Evolutionary conservation across 495 filamentous ascomycete genomes (phyloP), one percentile per base, ranked within the genome.

Genomic region (Neurospora sp.): DNA sequence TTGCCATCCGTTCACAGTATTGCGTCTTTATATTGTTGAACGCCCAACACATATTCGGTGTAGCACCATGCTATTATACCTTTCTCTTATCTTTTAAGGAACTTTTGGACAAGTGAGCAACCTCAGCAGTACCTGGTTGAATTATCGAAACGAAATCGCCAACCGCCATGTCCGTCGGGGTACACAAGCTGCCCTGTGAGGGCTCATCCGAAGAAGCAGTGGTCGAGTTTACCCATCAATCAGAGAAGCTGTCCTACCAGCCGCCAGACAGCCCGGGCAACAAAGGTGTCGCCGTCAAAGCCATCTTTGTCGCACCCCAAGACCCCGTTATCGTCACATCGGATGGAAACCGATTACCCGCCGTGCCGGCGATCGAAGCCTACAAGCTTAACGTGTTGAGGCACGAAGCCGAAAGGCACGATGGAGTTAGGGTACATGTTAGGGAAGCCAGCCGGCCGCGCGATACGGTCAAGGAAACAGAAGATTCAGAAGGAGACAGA

Each of bases 281-380:
- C 1, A 74, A 78, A 8, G 82, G 84, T 22, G 82, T 87, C 39
- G 90, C 91, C 3, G 83, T 91, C 22, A 82, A 90, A 72, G 90
- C 91, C 5, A 84, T 84, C 22, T 93, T 91, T 77, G 82, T 93
- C 65, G 93, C 91, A 2, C 82, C 89, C 0, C 86, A 89, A 68
- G 91, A 93, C 80, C 89, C 91, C 0, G 87, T 93, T n/a, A 87
- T 93, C 69, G 81, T 87, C 53, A 91, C 90, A 5, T 85, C 87
- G 10, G 86, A 90, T 78, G 90, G 90, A 18, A 84, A 85, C 71
- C 82, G 90, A 20, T 77, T 93, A 20, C 91, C 92, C 0, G 84
- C 86, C 1, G 88, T 92, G 3, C 90, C 90, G 4, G 74, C 91
- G 1, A 80, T 83, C 5, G 90, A 93, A 80, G 90, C 92, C 5